phyloP scores from a whole-genome alignment of 2,329 filamentous ascomycete species.

The Pseudocercospora macadamiae region DNA sequence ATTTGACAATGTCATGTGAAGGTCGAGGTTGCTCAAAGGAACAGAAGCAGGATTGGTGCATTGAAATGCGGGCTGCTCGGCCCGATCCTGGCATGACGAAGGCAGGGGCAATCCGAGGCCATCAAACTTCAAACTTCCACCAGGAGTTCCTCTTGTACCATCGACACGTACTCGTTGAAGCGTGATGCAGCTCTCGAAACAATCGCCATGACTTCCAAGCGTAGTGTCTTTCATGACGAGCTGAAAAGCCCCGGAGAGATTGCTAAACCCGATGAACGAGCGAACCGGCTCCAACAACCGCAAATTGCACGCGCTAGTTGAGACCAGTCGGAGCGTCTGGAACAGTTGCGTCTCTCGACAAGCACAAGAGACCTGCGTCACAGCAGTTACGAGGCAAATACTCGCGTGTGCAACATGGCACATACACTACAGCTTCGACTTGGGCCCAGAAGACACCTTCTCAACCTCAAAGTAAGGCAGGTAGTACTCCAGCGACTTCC shows the following conservation, averaged over 20 bases:
- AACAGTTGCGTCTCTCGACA: not conserved
- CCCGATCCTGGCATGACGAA: no score
- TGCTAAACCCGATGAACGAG: not conserved
- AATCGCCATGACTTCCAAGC: not conserved
- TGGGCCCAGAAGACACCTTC: not conserved
- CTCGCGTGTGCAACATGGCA: no score
- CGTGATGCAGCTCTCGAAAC: not conserved
- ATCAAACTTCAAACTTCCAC: not conserved
- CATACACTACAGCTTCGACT: conserved; percentile 11
- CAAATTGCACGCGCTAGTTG: not conserved
- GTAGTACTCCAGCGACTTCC: conserved; percentile 9
- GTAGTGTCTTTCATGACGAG: not conserved
- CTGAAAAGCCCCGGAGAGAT: not conserved
- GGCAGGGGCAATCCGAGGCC: no score
- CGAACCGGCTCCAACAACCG: not conserved
- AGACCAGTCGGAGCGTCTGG: not conserved
- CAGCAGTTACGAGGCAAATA: no score
- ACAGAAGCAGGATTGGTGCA: not conserved
- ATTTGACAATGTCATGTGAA: conserved; percentile 2
- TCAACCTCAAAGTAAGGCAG: conserved; percentile 15
- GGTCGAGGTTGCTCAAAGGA: not conserved
- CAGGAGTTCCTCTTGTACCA: not conserved
- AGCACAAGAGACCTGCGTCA: no score
- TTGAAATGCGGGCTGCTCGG: no score
- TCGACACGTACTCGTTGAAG: not conserved